Base-by-base conservation (phyloP, 768 basidiomycete species). In the Agrocybe pediades region DNA sequence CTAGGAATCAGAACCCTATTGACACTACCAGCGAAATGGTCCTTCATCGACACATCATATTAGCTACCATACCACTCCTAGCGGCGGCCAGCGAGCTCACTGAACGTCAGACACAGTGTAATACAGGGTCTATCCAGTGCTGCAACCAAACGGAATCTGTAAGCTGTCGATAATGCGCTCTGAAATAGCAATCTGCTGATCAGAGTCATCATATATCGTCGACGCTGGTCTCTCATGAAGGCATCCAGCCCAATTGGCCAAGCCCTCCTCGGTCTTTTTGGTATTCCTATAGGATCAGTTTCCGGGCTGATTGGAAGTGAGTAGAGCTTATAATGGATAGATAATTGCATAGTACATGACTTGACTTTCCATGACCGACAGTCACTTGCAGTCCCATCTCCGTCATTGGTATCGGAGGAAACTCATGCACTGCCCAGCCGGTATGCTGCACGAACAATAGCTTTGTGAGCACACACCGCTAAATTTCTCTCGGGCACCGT, bases 371-470 rank as follows among this genome's bases (percentile, higher is more conserved):
- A n/a, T n/a, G n/a, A n/a, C n/a, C 23, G n/a, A 16, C 26, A 54
- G 46, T 50, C 23, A 64, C 54, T 41, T 73, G 71, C 62, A 54
- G 53, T 36, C 69, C 70, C 11, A 57, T 71, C 45, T 44, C 55
- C 23, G 49, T 62, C 54, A 57, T 68, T 46, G 68, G 68, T 9
- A 43, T 48, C 41, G 56, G 58, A 19, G 62, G 67, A 11, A 56
- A 27, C 40, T 62, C 62, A 27, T 67, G 65, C 55, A 24, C 50
- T 25, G 57, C 58, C 17, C 66, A 70, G 49, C 59, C 65, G 41
- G 67, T 68, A 44, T 70, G 68, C 53, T 71, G 68, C 67, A 49
- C 53, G 16, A 52, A 62, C 48, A 65, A 67, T 45, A 54, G 23
- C 58, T 69, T 68, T 58, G 60, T 65, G 46, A 61, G 60, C 50